Evolutionary conservation across 495 filamentous ascomycete genomes (phyloP).

Genomic region (Penicillium chermesinum): DNA sequence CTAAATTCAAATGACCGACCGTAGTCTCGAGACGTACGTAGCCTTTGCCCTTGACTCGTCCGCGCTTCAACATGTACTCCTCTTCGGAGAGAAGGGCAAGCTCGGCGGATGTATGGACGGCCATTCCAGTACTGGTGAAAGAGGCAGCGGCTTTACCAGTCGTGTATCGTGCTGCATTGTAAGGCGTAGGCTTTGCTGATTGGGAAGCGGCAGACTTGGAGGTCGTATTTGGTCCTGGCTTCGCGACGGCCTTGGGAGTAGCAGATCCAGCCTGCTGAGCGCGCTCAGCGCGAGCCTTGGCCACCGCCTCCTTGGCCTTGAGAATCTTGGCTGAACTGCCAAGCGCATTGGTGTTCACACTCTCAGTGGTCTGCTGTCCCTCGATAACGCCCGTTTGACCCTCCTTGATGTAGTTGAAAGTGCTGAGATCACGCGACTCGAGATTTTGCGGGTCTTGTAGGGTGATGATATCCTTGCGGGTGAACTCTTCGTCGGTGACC

Average conservation of each 20-base stretch:
- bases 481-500: constrained; percentile 82
- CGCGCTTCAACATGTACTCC: constrained; percentile 90
- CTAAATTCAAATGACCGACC: constrained; percentile 76
- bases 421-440: constrained; percentile 72
- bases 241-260: constrained; percentile 36
- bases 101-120: constrained; percentile 81
- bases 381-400: constrained; percentile 65
- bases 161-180: constrained; percentile 85
- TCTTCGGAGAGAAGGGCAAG: constrained; percentile 84
- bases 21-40: constrained; percentile 87
- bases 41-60: constrained; percentile 79
- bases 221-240: constrained; percentile 20
- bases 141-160: constrained; percentile 89
- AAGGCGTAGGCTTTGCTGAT: constrained; percentile 48
- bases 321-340: constrained; percentile 83
- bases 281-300: constrained; percentile 66
- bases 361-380: constrained; percentile 51
- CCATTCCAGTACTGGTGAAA: constrained; percentile 90
- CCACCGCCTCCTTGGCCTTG: constrained; percentile 86
- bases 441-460: constrained; percentile 95
- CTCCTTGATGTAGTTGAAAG: constrained; percentile 86
- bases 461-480: constrained; percentile 89
- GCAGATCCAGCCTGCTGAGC: constrained; percentile 29
- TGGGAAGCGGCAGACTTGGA: constrained; percentile 24
- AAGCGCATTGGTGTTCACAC: constrained; percentile 70